Percentiles rank a stretch among this genome's conserved stretches.
Conservation (phyloP, 2,329 filamentous ascomycete genomes). For the Ceratocystiopsis brevicomis region DNA sequence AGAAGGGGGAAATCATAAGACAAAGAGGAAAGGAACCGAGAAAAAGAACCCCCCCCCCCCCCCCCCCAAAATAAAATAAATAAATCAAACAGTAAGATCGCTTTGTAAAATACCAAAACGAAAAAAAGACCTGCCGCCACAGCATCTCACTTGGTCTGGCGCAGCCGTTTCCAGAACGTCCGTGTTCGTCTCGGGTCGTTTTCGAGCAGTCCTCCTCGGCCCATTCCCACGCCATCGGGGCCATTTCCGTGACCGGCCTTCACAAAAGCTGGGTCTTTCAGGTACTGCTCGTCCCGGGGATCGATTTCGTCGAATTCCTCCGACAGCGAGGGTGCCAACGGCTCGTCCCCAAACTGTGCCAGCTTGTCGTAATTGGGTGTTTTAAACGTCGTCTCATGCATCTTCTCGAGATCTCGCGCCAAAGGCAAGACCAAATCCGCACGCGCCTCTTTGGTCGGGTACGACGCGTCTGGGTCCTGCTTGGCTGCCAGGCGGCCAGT, state of each 20-base stretch:
- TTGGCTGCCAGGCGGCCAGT: too few relatives aligned
- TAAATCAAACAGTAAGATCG: too few relatives aligned
- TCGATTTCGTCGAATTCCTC: conserved; percentile 21
- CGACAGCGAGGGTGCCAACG: conserved; percentile 2
- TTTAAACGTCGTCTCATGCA: conserved; percentile 10
- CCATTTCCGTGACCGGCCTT: conserved; percentile 9
- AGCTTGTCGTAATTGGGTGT: conserved; percentile 9
- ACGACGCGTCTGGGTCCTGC: background rate
- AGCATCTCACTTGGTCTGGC: conserved; percentile 7
- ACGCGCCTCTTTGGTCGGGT: conserved; percentile 11
- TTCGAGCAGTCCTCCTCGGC: conserved; percentile 1
- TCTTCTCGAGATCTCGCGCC: conserved; percentile 16
- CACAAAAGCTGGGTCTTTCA: conserved; percentile 22
- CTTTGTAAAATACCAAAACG: too few relatives aligned
- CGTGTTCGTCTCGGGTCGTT: background rate
- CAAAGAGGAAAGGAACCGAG: background rate
- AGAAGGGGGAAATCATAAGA: background rate
- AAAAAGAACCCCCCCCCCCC: too few relatives aligned
- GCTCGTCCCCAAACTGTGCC: conserved; percentile 4
- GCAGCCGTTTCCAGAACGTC: conserved; percentile 12
- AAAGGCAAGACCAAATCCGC: conserved; percentile 14
- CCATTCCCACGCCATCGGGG: background rate
- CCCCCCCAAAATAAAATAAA: too few relatives aligned
- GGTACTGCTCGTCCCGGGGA: conserved; percentile 27
- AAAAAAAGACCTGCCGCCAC: background rate